Base-by-base conservation (phyloP, 352 stramenopile species). In the Pythium grandisporangium region DNA sequence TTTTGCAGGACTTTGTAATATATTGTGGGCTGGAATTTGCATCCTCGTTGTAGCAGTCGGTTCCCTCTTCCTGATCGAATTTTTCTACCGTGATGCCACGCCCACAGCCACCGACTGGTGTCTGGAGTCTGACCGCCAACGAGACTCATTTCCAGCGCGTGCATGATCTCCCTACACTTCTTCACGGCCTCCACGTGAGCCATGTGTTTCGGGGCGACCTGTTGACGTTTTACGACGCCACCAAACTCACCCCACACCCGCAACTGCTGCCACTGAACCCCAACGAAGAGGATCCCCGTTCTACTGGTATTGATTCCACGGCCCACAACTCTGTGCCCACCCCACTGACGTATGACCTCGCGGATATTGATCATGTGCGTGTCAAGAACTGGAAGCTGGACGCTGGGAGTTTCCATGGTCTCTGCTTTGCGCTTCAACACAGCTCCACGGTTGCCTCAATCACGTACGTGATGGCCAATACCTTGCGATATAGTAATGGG, bases 341-440 rank as follows among this genome's bases (percentile, higher is more conserved):
- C 30, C 17, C 30, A 0, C 44, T 57, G 8, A 52, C 70, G 11
- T 85, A 81, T 35, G 70, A 90, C 24, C 42, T 85, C 29, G 67
- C 57, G 24, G 76, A 90, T 25, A 53, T 77, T 10, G 74, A 86
- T 34, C 54, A 59, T 4, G 41, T 87, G 7, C 54, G 26, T 2
- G 37, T 90, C 25, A 75, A 73, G 38, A 69, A 87, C 49, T 86
- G 77, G 77, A 59, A 66, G 36, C 47, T 90, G 1, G 77, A 90
- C 45, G 55, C 62, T n/a, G 66, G 57, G 5, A 83, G 71, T 32
- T 71, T 66, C 37, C 45, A 43, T 0, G 66, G 55, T 8, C 48
- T 90, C 40, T 79, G 68, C 45, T 83, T 80, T 30, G 70, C 66
- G 1, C 58, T 90, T 13, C 51, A 67, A 26, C 47, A 65, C 21